A percentile compares a stretch with the other conserved stretches of the same genome.
Conservation (phyloP, 148 eudicot species). For the Arctostaphylos glauca region DNA sequence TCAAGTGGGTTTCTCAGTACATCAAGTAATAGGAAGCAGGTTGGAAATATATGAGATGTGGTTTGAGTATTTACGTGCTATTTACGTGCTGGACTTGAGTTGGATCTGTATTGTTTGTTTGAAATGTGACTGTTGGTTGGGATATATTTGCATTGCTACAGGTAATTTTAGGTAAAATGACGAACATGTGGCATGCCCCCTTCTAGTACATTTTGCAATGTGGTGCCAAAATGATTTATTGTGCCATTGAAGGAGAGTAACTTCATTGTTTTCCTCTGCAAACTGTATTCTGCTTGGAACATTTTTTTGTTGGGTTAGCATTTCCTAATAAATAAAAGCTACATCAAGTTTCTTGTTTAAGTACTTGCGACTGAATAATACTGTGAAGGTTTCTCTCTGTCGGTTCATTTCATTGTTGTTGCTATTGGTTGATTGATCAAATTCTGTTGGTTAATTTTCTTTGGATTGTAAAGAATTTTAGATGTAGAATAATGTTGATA, state of each 20-base stretch:
- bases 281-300: not conserved
- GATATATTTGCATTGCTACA: not conserved
- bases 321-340: not conserved
- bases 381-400: not conserved
- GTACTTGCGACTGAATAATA: not conserved
- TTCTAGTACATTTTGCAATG: not conserved
- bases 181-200: slow-evolving; percentile 9
- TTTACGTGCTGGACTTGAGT: slow-evolving; percentile 19
- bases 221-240: slow-evolving; percentile 13
- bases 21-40: slow-evolving; percentile 42
- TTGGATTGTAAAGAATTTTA: not conserved
- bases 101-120: slow-evolving; percentile 25
- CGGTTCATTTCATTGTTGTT: not conserved
- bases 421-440: too few relatives aligned
- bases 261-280: not conserved
- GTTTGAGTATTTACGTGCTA: slow-evolving; percentile 4
- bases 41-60: slow-evolving; percentile 6
- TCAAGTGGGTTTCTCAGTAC: slow-evolving; percentile 88
- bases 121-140: slow-evolving; percentile 20
- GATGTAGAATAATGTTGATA: not conserved
- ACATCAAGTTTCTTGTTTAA: not conserved
- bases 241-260: slow-evolving; percentile 9
- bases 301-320: not conserved
- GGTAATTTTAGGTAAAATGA: slow-evolving; percentile 7
- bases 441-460: not conserved